A percentile compares a stretch with the other conserved stretches of the same genome.
Evolutionary conservation across 2,329 filamentous ascomycete species (phyloP).

Genomic region (Colletotrichum sidae): DNA sequence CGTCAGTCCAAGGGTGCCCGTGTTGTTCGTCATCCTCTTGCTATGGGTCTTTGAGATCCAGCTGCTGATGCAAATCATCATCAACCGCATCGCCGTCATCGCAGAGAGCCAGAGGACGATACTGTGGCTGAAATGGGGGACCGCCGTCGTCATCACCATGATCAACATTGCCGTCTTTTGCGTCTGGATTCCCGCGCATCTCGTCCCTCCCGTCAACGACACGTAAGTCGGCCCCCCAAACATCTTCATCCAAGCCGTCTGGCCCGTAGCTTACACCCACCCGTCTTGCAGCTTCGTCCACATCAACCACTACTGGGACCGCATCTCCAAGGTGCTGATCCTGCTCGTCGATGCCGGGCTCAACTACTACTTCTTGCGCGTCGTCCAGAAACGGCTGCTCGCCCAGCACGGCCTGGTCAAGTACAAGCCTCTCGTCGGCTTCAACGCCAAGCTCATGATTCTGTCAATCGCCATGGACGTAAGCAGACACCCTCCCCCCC

Average conservation of each 20-base stretch:
- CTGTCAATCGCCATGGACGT: conserved; percentile 63
- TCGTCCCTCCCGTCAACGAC: conserved; percentile 50
- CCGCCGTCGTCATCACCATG: conserved; percentile 55
- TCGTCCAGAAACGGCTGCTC: conserved; percentile 59
- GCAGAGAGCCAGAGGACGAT: conserved; percentile 53
- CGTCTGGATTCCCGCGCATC: conserved; percentile 64
- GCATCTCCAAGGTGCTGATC: conserved; percentile 63
- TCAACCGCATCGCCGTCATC: conserved; percentile 64
- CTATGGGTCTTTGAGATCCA: conserved; percentile 61
- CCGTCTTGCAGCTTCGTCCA: conserved; percentile 45
- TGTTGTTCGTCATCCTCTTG: conserved; percentile 51
- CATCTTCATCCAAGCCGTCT: not conserved
- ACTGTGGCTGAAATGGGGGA: conserved; percentile 58
- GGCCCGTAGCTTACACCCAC: not conserved
- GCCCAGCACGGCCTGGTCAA: conserved; percentile 60
- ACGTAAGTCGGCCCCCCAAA: conserved; percentile 41
- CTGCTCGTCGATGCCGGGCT: conserved; percentile 60
- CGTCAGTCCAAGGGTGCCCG: conserved; percentile 39
- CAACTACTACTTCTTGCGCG: conserved; percentile 64
- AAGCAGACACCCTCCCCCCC: conserved; percentile 24
- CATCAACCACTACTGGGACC: conserved; percentile 65
- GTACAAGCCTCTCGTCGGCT: conserved; percentile 60
- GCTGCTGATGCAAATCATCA: conserved; percentile 65
- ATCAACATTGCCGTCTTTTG: conserved; percentile 66
- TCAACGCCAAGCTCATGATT: conserved; percentile 62